Base-by-base conservation (phyloP, 768 basidiomycete species). In the Sistotremastrum suecicum region DNA sequence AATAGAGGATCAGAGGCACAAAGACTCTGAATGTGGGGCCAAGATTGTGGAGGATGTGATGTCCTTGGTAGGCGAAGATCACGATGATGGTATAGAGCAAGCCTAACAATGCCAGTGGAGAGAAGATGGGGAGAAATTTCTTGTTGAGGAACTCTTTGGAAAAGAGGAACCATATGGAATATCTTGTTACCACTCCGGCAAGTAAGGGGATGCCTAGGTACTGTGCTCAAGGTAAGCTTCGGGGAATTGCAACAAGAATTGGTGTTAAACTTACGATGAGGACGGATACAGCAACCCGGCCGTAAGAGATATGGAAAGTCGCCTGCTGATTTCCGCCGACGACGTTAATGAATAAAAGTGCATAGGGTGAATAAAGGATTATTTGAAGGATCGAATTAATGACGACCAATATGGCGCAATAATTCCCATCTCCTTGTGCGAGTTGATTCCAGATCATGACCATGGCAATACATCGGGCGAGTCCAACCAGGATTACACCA, bases 391-490 rank as follows among this genome's bases (percentile, higher is more conserved):
- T 51, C 3, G 84, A 82, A 57, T 92, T 90, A 56, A 86, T 61
- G 40, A 84, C 77, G 40, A 90, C 85, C 5, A 90, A 64, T 51
- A 88, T 78, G 11, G 81, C 85, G 51, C 83, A 85, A 53, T 83
- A 81, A 47, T 87, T 70, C 20, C 54, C 52, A 52, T 88, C 75
- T 4, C 86, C 85, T 35, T 67, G 58, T 0, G 82, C 83, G 5
- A 89, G 69, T 43, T 75, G 70, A 53, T 82, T 84, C 86, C 85
- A 88, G 39, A 90, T 80, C 66, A 83, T 74, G 49, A 84, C 80
- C 80, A 80, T 80, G 3, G 80, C 78, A 45, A 59, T 59, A 30
- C 55, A 83, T 40, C 79, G 66, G 8, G 80, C 83, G 28, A 86
- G 60, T 4, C 88, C 87, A 34, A 90, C 85, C 64, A 90, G 66